Base-by-base conservation (phyloP, 2,329 filamentous ascomycete species). In the Aspergillus thermomutatus region DNA sequence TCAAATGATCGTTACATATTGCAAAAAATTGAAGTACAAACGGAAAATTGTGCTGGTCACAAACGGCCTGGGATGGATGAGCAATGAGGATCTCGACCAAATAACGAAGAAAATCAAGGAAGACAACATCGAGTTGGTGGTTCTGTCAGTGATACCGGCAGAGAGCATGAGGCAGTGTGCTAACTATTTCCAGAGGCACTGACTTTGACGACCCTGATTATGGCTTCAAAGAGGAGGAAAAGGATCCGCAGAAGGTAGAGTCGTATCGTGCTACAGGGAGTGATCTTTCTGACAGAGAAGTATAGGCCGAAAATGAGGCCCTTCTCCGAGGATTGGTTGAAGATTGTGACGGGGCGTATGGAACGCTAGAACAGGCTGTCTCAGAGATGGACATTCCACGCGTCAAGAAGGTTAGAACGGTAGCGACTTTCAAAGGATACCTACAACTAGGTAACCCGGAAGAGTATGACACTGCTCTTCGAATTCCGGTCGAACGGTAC, bases 171-270 rank as follows among this genome's bases (percentile, higher is more conserved):
- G 23, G 6, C 40, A 41, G 47, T 25, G 23, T 46, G 49, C 70
- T 76, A 71, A 73, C 56, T 23, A 31, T 28, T 23, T 46, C 3
- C 56, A 92, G 89, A 53, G 94, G 94, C 14, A 85, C 96, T 19
- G 94, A 99, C 71, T 97, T 99, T 73, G 92, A 99, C 69, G 92
- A 97, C 71, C 71, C 85, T 1, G 92, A 96, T 2, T 96, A 88
- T 69, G 92, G 92, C 45, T 90, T 91, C 70, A 96, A 96, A 72
- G 93, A 97, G 75, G 92, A 97, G 72, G 84, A 89, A 62, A 99
- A 99, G 71, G 77, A 87, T 19, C 63, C 72, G 0, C 71, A 74
- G 52, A 97, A 97, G 81, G 87, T 88, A 67, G 43, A 53, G 41
- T 11, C 4, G 9, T 40, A 49, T 46, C 3, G 14, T 17, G 9